phyloP scores from a whole-genome alignment of 208 protist species.

The Trypanosoma brucei region DNA sequence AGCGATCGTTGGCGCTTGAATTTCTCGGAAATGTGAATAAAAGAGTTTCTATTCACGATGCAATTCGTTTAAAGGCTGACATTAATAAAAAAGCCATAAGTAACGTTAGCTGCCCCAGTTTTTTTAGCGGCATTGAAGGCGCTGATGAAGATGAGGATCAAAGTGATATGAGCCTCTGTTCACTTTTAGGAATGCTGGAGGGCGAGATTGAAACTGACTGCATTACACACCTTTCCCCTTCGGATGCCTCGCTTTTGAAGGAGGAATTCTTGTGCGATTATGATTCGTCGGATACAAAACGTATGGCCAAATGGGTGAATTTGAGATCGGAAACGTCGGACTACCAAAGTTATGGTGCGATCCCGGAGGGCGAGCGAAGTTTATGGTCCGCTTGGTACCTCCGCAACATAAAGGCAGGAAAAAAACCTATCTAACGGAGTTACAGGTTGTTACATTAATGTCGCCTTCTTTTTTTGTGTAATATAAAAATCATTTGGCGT shows the following conservation, averaged over 20 bases:
- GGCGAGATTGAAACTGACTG: constrained; percentile 26
- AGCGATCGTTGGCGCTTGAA: constrained; percentile 49
- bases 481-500: too few species aligned
- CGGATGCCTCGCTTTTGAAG: constrained; percentile 42
- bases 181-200: constrained; percentile 26
- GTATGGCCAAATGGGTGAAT: constrained; percentile 42
- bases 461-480: too few species aligned
- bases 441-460: not conserved
- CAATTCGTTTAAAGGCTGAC: constrained; percentile 28
- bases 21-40: constrained; percentile 73
- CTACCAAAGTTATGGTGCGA: constrained; percentile 65
- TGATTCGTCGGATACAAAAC: constrained; percentile 20
- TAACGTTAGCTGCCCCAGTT: constrained; percentile 6
- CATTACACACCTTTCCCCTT: constrained; percentile 28
- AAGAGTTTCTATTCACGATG: constrained; percentile 73
- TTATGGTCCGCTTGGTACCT: constrained; percentile 78
- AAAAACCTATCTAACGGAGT: not conserved
- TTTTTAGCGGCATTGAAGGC: constrained; percentile 9
- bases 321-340: constrained; percentile 50
- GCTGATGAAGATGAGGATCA: constrained; percentile 1
- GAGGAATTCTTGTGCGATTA: constrained; percentile 42
- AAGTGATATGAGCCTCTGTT: constrained; percentile 22
- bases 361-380: constrained; percentile 57
- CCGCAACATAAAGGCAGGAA: constrained; percentile 41
- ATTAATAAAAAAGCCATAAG: constrained; percentile 21